Conservation (phyloP, 768 basidiomycete genomes). For the Podaxis pistillaris region DNA sequence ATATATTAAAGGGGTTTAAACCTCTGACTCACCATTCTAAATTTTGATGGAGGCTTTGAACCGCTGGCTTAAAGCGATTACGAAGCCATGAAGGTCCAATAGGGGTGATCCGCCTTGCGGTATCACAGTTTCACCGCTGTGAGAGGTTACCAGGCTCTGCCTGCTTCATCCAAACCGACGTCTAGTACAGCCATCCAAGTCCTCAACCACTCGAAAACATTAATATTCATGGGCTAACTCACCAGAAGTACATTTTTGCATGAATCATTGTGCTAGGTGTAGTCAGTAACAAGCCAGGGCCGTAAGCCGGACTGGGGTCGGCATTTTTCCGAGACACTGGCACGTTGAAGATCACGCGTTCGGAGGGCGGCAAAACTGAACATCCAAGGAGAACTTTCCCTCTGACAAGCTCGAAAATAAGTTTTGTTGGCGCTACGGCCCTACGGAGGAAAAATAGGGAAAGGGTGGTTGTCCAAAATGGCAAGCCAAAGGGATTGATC, state of each 20-base stretch:
- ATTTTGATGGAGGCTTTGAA: neutral
- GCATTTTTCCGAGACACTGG: neutral
- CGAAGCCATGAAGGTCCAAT: too few relatives aligned
- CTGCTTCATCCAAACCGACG: too few relatives aligned
- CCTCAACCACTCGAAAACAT: neutral
- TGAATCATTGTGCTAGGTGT: too few relatives aligned
- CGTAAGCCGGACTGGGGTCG: neutral
- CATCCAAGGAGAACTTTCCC: neutral
- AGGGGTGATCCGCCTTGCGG: neutral
- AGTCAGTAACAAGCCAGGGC: neutral
- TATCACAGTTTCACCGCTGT: too few relatives aligned
- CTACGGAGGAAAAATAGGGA: neutral
- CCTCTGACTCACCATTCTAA: slow-evolving; percentile 1
- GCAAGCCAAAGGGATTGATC: too few relatives aligned
- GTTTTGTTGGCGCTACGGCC: too few relatives aligned
- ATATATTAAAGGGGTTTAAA: neutral
- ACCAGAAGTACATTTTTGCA: too few relatives aligned
- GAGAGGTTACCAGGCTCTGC: neutral
- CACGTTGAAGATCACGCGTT: neutral
- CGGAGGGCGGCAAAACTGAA: neutral
- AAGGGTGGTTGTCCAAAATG: neutral
- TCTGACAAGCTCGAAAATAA: neutral
- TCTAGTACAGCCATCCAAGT: neutral
- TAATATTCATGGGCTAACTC: neutral
- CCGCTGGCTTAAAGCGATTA: too few relatives aligned